Evolutionary conservation across 164 flowering plant genomes (phyloP).

Genomic region (Cinnamomum micranthum): DNA sequence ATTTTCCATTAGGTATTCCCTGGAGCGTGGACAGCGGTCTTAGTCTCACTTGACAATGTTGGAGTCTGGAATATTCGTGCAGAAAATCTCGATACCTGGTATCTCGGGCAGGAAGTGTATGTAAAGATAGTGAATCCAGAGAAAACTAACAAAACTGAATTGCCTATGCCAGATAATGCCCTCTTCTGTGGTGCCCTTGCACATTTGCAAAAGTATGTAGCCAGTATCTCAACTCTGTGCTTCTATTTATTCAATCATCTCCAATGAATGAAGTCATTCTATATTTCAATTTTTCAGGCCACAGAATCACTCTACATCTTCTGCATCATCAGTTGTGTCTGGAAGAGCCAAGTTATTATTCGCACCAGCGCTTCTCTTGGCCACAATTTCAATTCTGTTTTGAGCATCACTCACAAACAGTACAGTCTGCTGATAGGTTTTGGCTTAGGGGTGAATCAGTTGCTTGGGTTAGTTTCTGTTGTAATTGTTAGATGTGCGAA

Average conservation of each 20-base stretch:
- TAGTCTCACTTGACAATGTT: slow-evolving; percentile 84
- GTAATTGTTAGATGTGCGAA: slow-evolving; percentile 18
- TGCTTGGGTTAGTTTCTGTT: slow-evolving; percentile 10
- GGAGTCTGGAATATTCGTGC: slow-evolving; percentile 93
- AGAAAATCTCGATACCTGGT: slow-evolving; percentile 87
- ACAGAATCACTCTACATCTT: slow-evolving; percentile 34
- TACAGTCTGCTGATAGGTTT: slow-evolving; percentile 7
- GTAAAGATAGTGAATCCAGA: slow-evolving; percentile 77
- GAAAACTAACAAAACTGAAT: slow-evolving; percentile 69
- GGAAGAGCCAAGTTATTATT: slow-evolving; percentile 19
- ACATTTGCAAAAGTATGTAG: slow-evolving; percentile 59
- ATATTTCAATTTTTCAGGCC: slow-evolving; percentile 32
- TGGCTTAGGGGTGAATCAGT: slow-evolving; percentile 3
- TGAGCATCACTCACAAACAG: slow-evolving; percentile 16
- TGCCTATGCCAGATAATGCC: slow-evolving; percentile 72
- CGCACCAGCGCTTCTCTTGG: slow-evolving; percentile 26
- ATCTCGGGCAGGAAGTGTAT: slow-evolving; percentile 91
- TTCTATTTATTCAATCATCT: neutral
- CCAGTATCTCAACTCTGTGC: neutral
- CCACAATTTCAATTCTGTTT: slow-evolving; percentile 22
- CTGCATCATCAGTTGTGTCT: slow-evolving; percentile 27
- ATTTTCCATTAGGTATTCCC: slow-evolving; percentile 67
- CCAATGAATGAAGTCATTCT: neutral
- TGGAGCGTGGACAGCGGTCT: slow-evolving; percentile 91
- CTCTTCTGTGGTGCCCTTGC: slow-evolving; percentile 71